These are phyloP conservation scores for Trichocladium antarcticum DNA, from an alignment of 495 filamentous ascomycete genomes.

Conservation along the genomic window DNA sequence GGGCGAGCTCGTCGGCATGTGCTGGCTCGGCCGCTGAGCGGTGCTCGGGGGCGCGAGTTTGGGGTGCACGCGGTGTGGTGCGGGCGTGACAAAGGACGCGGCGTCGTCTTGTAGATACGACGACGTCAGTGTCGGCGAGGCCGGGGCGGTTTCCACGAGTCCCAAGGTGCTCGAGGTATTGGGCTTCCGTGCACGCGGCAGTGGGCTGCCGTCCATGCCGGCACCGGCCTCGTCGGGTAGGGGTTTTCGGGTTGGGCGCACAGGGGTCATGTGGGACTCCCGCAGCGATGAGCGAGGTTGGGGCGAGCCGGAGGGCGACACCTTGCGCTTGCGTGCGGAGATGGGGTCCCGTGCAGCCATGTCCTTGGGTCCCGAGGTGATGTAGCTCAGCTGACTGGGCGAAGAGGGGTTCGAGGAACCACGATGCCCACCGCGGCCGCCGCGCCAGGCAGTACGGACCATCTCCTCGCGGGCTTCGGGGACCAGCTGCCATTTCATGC, in stretches of 20 bases:
- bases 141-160: slow-evolving; percentile 46
- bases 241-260: slow-evolving; percentile 49
- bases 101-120: slow-evolving; percentile 44
- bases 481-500: slow-evolving; percentile 95
- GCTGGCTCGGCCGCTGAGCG: slow-evolving; percentile 79
- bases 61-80: slow-evolving; percentile 71
- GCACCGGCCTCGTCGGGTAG: slow-evolving; percentile 31
- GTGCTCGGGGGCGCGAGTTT: slow-evolving; percentile 81
- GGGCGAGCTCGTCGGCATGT: slow-evolving; percentile 87
- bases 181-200: slow-evolving; percentile 39
- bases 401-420: slow-evolving; percentile 48
- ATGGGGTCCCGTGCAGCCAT: slow-evolving; percentile 34
- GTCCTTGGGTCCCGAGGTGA: slow-evolving; percentile 37
- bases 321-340: slow-evolving; percentile 40
- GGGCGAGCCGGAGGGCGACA: slow-evolving; percentile 40
- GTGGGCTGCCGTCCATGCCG: slow-evolving; percentile 42
- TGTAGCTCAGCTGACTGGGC: slow-evolving; percentile 42
- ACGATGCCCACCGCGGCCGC: slow-evolving; percentile 46
- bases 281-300: slow-evolving; percentile 36
- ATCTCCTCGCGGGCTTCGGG: slow-evolving; percentile 67
- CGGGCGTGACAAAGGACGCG: slow-evolving; percentile 64
- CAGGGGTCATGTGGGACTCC: slow-evolving; percentile 45
- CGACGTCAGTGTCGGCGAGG: slow-evolving; percentile 62
- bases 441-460: slow-evolving; percentile 37
- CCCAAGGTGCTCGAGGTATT: slow-evolving; percentile 42